phyloP scores from a whole-genome alignment of 2,329 filamentous ascomycete genomes.

The Fusarium xylarioides region DNA sequence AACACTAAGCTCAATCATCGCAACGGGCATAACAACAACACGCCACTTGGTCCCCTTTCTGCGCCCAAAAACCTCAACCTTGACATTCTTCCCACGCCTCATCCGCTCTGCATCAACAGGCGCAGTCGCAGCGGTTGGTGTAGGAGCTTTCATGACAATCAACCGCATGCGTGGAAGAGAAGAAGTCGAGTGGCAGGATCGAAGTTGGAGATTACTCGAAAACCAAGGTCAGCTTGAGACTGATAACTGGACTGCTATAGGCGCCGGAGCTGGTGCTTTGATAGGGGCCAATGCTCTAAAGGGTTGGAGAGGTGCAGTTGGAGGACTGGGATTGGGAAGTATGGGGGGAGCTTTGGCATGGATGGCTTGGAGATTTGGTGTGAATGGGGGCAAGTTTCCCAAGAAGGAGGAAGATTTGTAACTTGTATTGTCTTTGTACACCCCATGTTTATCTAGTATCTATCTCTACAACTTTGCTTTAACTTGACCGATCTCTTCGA shows the following conservation, averaged over 20 bases:
- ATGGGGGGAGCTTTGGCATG: conserved; percentile 59
- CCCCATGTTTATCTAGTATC: background rate
- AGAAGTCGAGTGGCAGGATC: conserved; percentile 71
- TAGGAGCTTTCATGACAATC: conserved; percentile 55
- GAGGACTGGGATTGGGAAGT: conserved; percentile 59
- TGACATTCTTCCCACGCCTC: conserved; percentile 48
- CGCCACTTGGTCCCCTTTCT: conserved; percentile 44
- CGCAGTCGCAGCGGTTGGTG: conserved; percentile 54
- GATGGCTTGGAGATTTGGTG: conserved; percentile 59
- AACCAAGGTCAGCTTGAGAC: conserved; percentile 65
- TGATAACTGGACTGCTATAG: conserved; percentile 64
- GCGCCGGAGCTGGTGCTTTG: conserved; percentile 50
- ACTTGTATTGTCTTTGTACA: background rate
- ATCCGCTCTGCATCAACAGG: conserved; percentile 57
- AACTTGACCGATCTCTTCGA: conserved; percentile 45
- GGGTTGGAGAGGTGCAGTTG: conserved; percentile 53
- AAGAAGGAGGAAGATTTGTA: conserved; percentile 34
- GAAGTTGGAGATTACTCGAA: conserved; percentile 68
- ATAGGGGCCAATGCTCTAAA: conserved; percentile 44
- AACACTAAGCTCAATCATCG: conserved; percentile 61
- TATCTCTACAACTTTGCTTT: conserved; percentile 47
- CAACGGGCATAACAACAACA: conserved; percentile 50
- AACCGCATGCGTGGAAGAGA: conserved; percentile 64
- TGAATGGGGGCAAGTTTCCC: conserved; percentile 54
- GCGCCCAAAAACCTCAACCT: conserved; percentile 42